Percentiles rank a stretch among this genome's conserved stretches.
phyloP scores from a whole-genome alignment of 345 rosid genomes.

The Eucalyptus sideroxylon region DNA sequence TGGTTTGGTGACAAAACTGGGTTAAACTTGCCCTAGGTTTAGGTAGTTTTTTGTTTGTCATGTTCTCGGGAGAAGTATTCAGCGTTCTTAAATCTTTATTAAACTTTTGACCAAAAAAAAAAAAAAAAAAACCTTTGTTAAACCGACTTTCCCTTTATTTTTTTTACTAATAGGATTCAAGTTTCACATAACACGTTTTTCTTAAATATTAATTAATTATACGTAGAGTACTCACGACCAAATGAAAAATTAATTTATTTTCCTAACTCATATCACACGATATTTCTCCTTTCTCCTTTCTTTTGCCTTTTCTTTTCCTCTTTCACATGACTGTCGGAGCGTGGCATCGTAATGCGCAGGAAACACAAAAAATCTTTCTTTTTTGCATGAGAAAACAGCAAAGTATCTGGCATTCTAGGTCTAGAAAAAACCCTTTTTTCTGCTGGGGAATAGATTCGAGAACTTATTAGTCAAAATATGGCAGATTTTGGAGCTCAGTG shows the following conservation, averaged over 20 bases:
- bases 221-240: not conserved
- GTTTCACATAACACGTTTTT: not conserved
- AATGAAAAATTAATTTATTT: not conserved
- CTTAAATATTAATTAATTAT: not conserved
- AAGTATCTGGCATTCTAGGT: not conserved
- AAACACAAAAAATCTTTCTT: not conserved
- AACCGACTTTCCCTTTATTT: not conserved
- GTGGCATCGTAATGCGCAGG: not conserved
- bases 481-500: not conserved
- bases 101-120: not conserved
- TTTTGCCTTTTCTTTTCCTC: accelerated
- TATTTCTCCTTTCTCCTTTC: not conserved
- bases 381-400: not conserved
- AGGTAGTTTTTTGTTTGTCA: not conserved
- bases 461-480: not conserved
- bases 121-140: not conserved
- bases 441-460: not conserved
- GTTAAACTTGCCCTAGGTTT: not conserved
- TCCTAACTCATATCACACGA: not conserved
- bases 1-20: not conserved
- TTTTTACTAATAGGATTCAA: not conserved
- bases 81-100: not conserved
- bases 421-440: not conserved
- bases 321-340: not conserved
- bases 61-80: not conserved